These are phyloP conservation scores for Fusarium sp. DNA, from an alignment of 2,329 filamentous ascomycete species.

Conservation along the genomic window DNA sequence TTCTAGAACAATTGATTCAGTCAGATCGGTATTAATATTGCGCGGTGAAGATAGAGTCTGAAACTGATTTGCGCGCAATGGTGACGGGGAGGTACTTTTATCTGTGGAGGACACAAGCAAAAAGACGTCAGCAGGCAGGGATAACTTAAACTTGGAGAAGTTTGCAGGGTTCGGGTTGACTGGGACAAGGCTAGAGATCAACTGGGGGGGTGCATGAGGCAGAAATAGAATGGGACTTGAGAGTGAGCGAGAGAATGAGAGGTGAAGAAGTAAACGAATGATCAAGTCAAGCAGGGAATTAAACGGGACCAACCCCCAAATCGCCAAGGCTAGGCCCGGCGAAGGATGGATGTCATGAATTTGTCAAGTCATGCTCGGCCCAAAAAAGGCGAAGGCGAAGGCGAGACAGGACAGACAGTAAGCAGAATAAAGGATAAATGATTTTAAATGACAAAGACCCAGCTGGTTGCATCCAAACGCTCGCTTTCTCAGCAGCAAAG, in stretches of 20 bases:
- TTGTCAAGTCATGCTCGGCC: constrained; percentile 26
- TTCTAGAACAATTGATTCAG: constrained; percentile 61
- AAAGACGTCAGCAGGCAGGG: constrained; percentile 46
- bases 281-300: constrained; percentile 30
- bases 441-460: constrained; percentile 9
- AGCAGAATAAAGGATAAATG: background rate
- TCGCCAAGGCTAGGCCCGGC: constrained; percentile 21
- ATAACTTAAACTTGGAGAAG: constrained; percentile 35
- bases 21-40: constrained; percentile 62
- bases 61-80: constrained; percentile 42
- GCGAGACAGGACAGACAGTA: background rate
- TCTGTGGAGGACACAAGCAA: constrained; percentile 36
- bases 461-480: constrained; percentile 14
- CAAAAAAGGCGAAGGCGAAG: constrained; percentile 22
- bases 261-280: constrained; percentile 7
- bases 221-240: constrained; percentile 32
- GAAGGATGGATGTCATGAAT: constrained; percentile 19
- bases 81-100: constrained; percentile 44
- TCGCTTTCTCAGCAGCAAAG: constrained; percentile 14
- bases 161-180: constrained; percentile 27
- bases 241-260: constrained; percentile 5
- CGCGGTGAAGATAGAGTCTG: constrained; percentile 56
- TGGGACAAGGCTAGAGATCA: constrained; percentile 23
- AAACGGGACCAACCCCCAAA: constrained; percentile 30
- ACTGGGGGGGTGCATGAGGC: constrained; percentile 31